These are phyloP conservation scores for Globisporangium paroecandrum DNA, from an alignment of 352 stramenopile genomes.

Conservation along the genomic window DNA sequence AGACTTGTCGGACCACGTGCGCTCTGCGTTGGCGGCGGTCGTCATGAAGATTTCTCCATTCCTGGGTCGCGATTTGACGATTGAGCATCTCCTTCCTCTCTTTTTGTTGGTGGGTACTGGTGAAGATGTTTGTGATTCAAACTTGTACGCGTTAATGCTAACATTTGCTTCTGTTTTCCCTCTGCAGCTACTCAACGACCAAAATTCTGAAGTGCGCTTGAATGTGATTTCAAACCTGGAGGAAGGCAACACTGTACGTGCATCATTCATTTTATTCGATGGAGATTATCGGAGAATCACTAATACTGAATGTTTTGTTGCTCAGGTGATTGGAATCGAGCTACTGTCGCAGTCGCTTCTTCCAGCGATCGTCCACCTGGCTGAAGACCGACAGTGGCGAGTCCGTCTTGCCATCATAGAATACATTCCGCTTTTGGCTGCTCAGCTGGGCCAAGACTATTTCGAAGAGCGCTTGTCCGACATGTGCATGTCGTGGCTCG, in stretches of 20 bases:
- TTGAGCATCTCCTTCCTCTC: slow-evolving; percentile 93
- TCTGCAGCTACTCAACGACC: slow-evolving; percentile 91
- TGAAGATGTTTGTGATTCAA: neutral
- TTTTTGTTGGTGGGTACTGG: slow-evolving; percentile 80
- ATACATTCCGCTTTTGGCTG: slow-evolving; percentile 96
- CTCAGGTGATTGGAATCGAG: slow-evolving; percentile 96
- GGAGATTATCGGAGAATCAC: neutral
- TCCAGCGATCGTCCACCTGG: slow-evolving; percentile 96
- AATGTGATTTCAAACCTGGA: slow-evolving; percentile 99
- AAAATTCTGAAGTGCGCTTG: slow-evolving; percentile 96
- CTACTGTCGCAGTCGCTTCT: slow-evolving; percentile 95
- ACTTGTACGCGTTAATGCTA: neutral
- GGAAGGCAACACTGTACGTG: slow-evolving; percentile 89
- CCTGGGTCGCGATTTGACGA: slow-evolving; percentile 91
- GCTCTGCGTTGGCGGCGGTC: slow-evolving; percentile 92
- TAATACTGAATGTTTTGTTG: neutral
- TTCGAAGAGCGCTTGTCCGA: slow-evolving; percentile 94
- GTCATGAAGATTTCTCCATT: slow-evolving; percentile 95
- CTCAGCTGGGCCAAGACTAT: slow-evolving; percentile 94
- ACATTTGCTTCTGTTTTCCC: slow-evolving; percentile 8
- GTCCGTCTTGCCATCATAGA: slow-evolving; percentile 98
- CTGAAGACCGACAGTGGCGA: slow-evolving; percentile 98
- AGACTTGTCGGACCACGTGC: slow-evolving; percentile 96
- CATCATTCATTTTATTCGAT: neutral
- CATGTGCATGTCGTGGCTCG: slow-evolving; percentile 96